phyloP scores from a whole-genome alignment of 2,329 filamentous ascomycete species.

The Ascochyta fabae region DNA sequence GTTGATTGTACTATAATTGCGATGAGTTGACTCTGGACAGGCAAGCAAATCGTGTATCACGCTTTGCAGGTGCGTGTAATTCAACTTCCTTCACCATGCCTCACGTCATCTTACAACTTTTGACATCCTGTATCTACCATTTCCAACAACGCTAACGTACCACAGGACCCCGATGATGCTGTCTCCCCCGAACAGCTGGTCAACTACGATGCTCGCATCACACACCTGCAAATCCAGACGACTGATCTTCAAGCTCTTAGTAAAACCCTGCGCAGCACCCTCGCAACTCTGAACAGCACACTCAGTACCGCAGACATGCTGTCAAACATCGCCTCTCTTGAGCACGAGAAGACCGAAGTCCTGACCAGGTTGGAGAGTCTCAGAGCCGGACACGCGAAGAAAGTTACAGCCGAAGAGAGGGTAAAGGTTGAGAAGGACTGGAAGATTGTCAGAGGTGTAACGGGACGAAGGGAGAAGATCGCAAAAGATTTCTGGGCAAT shows the following conservation, averaged over 20 bases:
- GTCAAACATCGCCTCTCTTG: slow-evolving; percentile 51
- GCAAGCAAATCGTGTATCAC: slow-evolving; percentile 69
- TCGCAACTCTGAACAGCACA: slow-evolving; percentile 55
- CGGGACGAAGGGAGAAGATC: slow-evolving; percentile 55
- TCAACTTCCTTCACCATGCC: too few relatives aligned
- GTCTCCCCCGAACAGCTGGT: slow-evolving; percentile 57
- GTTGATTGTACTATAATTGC: neutral
- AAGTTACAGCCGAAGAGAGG: slow-evolving; percentile 58
- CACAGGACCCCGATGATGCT: slow-evolving; percentile 58
- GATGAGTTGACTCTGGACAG: slow-evolving; percentile 40
- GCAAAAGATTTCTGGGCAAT: slow-evolving; percentile 58
- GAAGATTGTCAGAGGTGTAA: slow-evolving; percentile 51
- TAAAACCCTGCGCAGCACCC: slow-evolving; percentile 57
- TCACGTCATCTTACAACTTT: neutral
- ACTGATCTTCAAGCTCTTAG: slow-evolving; percentile 54
- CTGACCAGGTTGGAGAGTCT: slow-evolving; percentile 50
- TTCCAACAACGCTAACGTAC: neutral
- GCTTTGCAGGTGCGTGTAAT: slow-evolving; percentile 51
- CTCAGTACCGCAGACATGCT: slow-evolving; percentile 61
- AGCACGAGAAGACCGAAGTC: slow-evolving; percentile 54
- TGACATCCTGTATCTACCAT: neutral
- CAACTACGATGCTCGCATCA: slow-evolving; percentile 58
- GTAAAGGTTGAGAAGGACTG: slow-evolving; percentile 55
- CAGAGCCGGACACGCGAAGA: slow-evolving; percentile 51
- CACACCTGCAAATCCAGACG: slow-evolving; percentile 55